Evolutionary conservation across 1,284 basidiomycete species (phyloP).

Genomic region (Malassezia equina): DNA sequence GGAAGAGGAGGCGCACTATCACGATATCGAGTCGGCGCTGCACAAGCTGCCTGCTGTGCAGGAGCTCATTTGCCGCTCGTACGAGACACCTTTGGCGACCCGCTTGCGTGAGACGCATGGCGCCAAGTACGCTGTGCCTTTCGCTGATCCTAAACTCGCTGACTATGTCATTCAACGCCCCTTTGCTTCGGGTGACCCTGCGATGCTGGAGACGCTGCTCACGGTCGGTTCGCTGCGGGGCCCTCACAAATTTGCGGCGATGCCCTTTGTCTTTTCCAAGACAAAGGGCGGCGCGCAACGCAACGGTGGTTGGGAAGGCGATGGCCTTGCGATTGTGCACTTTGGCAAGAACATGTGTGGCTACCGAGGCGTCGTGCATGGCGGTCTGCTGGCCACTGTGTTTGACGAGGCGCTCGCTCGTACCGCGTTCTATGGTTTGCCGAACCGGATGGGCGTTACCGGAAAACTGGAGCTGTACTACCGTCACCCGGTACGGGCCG

Average conservation of each 20-base stretch:
- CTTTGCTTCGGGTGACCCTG: slow-evolving; percentile 60
- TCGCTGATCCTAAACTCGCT: slow-evolving; percentile 19
- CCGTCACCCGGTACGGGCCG: slow-evolving; percentile 45
- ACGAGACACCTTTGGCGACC: slow-evolving; percentile 18
- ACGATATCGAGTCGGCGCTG: slow-evolving; percentile 46
- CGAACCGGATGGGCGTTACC: slow-evolving; percentile 84
- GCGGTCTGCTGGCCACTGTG: slow-evolving; percentile 78
- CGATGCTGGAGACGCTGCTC: slow-evolving; percentile 64
- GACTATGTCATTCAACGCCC: slow-evolving; percentile 55
- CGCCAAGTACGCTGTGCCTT: slow-evolving; percentile 14
- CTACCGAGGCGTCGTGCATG: slow-evolving; percentile 87
- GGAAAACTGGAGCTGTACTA: slow-evolving; percentile 53
- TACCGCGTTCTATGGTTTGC: slow-evolving; percentile 56
- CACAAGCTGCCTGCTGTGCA: slow-evolving; percentile 56
- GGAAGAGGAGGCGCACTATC: background rate
- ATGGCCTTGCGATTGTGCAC: slow-evolving; percentile 57
- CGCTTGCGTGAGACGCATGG: slow-evolving; percentile 20
- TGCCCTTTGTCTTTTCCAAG: slow-evolving; percentile 39
- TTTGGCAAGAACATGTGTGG: slow-evolving; percentile 73
- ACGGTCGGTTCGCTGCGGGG: slow-evolving; percentile 74
- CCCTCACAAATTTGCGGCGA: slow-evolving; percentile 51
- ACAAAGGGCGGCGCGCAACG: slow-evolving; percentile 29
- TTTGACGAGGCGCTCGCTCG: slow-evolving; percentile 76
- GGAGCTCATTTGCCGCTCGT: slow-evolving; percentile 18
- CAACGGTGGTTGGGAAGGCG: slow-evolving; percentile 37